Evolutionary conservation across 2,329 filamentous ascomycete genomes (phyloP), one percentile per base, ranked within the genome.

Genomic region (Calonectria henricotiae): DNA sequence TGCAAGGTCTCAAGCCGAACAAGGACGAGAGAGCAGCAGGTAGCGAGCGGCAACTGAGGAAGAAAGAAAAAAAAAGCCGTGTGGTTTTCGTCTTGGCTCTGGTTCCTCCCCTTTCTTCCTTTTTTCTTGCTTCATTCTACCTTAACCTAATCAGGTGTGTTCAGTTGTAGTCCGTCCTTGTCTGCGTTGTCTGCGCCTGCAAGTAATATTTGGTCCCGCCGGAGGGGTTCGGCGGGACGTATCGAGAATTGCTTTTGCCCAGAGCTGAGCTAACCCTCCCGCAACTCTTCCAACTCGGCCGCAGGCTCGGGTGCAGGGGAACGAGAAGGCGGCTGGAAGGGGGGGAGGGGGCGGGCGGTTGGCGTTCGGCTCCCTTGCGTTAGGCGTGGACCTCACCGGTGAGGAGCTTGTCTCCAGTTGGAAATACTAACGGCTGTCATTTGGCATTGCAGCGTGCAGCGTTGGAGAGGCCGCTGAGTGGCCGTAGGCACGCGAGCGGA

Each of bases 361-460:
- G 32, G n/a, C n/a, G 23, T 43, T 23, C 32, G 12, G 9, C 61
- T 63, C 61, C 61, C 61, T 63, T 63, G 61, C 61, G 32, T 63
- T 11, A 0, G n/a, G 9, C 32, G n/a, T n/a, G 44, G 23, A 11
- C 11, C 4, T 35, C 30, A 55, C 51, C 51, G 51, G 51, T 55
- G 51, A 55, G 51, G 51, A 55, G 51, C 30, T 23, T 55, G 32
- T 23, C n/a, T 55, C 51, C 51, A 8, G 51, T 32, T 20, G 51
- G 20, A 23, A 23, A 55, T n/a, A 11, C 32, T 9, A 55, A 35
- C n/a, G 32, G 51, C n/a, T 55, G 32, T 25, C 32, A 55, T 49
- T 23, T 25, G 25, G 46, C 9, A 9, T 23, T 39, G 51, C 17
- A 25, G n/a, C 32, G 51, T 32, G 32, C 8, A 37, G 51, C 15